Percentiles rank a stretch among this genome's conserved stretches.
Evolutionary conservation across 306 rosid species (phyloP).

Genomic region (Prunus mongolica): DNA sequence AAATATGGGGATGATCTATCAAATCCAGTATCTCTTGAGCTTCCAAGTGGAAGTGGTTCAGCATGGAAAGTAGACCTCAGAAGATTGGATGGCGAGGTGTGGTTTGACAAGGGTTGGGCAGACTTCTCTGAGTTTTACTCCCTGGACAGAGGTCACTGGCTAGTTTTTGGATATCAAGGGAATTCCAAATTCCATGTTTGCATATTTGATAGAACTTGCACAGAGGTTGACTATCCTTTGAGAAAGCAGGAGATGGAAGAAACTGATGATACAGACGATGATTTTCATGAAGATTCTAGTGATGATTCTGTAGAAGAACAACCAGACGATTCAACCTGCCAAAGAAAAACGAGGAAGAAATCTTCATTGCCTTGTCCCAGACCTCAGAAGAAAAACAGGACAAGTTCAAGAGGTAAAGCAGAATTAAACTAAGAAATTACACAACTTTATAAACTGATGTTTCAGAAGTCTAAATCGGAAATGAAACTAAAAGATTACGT

Average conservation of each 20-base stretch:
- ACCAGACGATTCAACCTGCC: not conserved
- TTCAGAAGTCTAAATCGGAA: not conserved
- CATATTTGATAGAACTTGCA: conserved; percentile 20
- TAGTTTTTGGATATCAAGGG: conserved; percentile 12
- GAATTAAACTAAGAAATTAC: not conserved
- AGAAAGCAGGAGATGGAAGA: not conserved
- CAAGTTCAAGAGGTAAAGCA: not conserved
- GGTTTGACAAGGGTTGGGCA: conserved; percentile 19
- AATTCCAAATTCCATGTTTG: not conserved
- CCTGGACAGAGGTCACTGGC: not conserved
- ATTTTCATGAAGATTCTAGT: not conserved
- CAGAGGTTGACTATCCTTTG: conserved; percentile 26
- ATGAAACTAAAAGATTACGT: no score
- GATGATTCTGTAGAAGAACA: not conserved
- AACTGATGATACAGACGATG: not conserved
- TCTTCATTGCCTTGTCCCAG: not conserved
- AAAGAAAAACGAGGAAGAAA: not conserved
- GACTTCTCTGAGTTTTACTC: conserved; percentile 4
- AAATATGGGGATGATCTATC: not conserved
- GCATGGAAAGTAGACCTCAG: conserved; percentile 8
- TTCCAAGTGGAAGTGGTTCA: conserved; percentile 16
- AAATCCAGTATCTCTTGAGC: not conserved
- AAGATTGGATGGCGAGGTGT: not conserved
- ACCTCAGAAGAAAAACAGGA: not conserved
- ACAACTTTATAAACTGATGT: not conserved